Evolutionary conservation across 768 basidiomycete genomes (phyloP).

Genomic region (Trametes villosa): DNA sequence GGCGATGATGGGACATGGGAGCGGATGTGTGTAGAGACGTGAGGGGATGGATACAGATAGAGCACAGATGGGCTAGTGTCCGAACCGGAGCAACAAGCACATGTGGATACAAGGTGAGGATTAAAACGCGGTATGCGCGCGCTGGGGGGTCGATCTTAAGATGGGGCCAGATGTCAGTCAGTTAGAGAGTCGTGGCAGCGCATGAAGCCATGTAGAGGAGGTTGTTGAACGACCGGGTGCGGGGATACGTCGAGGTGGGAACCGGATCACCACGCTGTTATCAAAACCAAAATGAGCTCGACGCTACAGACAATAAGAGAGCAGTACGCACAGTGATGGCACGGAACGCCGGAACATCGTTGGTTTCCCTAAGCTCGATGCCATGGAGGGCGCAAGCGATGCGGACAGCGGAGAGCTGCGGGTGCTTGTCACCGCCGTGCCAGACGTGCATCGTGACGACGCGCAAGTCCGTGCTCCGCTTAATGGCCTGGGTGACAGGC

Average conservation of each 20-base stretch:
- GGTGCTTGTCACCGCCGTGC: conserved; percentile 53
- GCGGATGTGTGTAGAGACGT: conserved; percentile 11
- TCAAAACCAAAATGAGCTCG: conserved; percentile 11
- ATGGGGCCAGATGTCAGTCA: conserved; percentile 7
- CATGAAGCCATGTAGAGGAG: conserved; percentile 24
- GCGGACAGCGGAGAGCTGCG: conserved; percentile 56
- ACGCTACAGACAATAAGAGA: conserved; percentile 6
- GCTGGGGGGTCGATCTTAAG: too few species aligned
- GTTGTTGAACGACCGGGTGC: conserved; percentile 20
- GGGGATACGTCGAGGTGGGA: conserved; percentile 26
- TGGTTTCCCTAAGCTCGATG: conserved; percentile 54
- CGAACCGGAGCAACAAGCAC: conserved; percentile 18
- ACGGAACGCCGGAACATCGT: conserved; percentile 58
- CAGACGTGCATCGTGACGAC: conserved; percentile 59
- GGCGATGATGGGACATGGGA: conserved; percentile 11
- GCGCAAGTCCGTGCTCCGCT: conserved; percentile 47
- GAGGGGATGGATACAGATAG: conserved; percentile 22
- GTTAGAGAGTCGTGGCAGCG: conserved; percentile 5
- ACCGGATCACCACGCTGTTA: conserved; percentile 27
- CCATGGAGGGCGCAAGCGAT: conserved; percentile 69
- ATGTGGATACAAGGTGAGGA: conserved; percentile 15
- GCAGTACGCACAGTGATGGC: conserved; percentile 48
- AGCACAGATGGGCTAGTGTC: conserved; percentile 19
- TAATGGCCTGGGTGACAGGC: conserved; percentile 59
- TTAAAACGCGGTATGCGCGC: conserved; percentile 8